Evolutionary conservation across 2,329 filamentous ascomycete genomes (phyloP), one percentile per base, ranked within the genome.

Genomic region (Epichloe sp.): DNA sequence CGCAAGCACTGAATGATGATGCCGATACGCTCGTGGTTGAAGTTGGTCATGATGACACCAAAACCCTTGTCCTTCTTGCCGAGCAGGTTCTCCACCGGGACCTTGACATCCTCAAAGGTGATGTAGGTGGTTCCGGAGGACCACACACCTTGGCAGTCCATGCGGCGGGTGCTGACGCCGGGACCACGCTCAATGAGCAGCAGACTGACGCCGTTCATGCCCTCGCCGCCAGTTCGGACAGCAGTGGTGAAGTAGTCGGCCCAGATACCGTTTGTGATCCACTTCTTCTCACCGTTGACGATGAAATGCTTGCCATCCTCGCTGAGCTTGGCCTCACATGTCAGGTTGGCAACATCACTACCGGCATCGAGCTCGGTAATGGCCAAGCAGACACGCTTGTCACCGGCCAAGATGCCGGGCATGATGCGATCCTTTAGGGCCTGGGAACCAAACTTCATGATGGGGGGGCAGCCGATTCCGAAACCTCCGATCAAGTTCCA

Each of bases 281-380:
- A 97, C 74, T 98, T 98, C 85, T 98, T 97, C 80, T 96, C 91
- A 51, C 93, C 93, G 64, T 97, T 98, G 71, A 98, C 93, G 59
- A 97, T 97, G 71, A 94, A 98, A 73, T 97, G 88, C 76, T 97
- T 97, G 63, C 93, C 93, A 62, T 98, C 93, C 60, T 93, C 86
- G 56, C 80, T 87, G 52, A 97, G 78, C 76, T 95, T 95, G 26
- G 93, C 93, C 75, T 97, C 90, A 68, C 91, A 97, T 14, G 84
- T 93, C 58, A 98, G 68, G 71, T 95, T 97, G 53, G 93, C 93
- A 10, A 98, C 93, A 65, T 98, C 93, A 58, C 83, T 88, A 44
- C 93, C 93, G 12, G 90, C 93, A 71, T 97, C 91, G 54, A 86
- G 93, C 72, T 98, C 93, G 0, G 93, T 98, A 61, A 98, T 96